Evolutionary conservation across 805 yeast genomes (phyloP).

Genomic region (Citeromyces matritensis): DNA sequence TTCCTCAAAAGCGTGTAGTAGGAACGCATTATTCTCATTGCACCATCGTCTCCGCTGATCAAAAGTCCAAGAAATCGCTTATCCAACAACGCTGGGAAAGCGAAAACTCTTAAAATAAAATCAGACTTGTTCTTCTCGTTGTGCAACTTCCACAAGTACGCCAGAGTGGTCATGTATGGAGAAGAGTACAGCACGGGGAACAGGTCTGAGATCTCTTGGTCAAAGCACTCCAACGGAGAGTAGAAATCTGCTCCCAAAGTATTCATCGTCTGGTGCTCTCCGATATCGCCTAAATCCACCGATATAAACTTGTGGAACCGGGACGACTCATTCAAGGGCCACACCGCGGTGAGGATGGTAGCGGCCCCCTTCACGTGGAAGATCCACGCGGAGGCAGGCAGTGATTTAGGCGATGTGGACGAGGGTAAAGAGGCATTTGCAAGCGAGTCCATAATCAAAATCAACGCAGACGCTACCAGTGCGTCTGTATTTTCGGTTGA

Average conservation of each 20-base stretch:
- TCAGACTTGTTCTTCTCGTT: constrained; percentile 74
- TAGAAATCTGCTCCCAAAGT: constrained; percentile 13
- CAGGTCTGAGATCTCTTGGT: constrained; percentile 68
- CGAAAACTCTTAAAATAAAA: constrained; percentile 74
- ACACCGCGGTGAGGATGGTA: constrained; percentile 88
- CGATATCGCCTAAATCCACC: constrained; percentile 83
- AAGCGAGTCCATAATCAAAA: constrained; percentile 81
- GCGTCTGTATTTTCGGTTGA: constrained; percentile 84
- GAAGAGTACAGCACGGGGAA: constrained; percentile 77
- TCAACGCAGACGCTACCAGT: constrained; percentile 79
- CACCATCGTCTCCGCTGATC: constrained; percentile 73
- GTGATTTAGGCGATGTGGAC: constrained; percentile 33
- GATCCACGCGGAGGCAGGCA: constrained; percentile 93
- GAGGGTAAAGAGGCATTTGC: constrained; percentile 73
- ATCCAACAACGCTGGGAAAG: constrained; percentile 86
- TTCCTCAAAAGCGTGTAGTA: constrained; percentile 72
- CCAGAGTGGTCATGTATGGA: constrained; percentile 78
- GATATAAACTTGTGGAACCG: constrained; percentile 57
- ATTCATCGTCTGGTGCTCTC: constrained; percentile 34
- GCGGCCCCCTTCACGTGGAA: constrained; percentile 97
- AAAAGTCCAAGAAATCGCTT: constrained; percentile 61
- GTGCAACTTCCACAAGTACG: constrained; percentile 72
- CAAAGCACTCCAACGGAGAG: constrained; percentile 67
- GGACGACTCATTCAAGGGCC: constrained; percentile 69
- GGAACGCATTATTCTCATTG: constrained; percentile 83